Base-by-base conservation (phyloP, 2,329 filamentous ascomycete genomes). In the Fusarium vanettenii region DNA sequence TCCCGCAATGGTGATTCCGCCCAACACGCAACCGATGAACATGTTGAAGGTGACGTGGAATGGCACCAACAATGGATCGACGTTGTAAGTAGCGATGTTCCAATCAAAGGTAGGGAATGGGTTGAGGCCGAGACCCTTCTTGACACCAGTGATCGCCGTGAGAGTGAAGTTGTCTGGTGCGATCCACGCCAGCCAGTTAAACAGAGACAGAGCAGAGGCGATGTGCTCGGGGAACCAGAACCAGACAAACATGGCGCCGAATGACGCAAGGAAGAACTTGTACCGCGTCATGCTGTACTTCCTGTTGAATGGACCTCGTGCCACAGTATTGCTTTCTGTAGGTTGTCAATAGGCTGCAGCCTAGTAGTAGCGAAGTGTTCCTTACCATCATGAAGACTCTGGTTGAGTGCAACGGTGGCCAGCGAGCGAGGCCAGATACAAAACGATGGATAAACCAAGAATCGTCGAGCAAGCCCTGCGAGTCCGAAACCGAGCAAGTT, bases 161-260 rank as follows among this genome's bases (percentile, higher is more conserved):
- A 87, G 77, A 20, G 78, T 80, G 39, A 82, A 78, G 67, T 86
- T 86, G 14, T 81, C 71, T 0, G 88, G 87, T 0, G 85, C 80
- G 63, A 90, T 90, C 88, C 88, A 90, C 0, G 86, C 86, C 69
- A 89, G 85, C 87, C 88, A 90, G 79, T 84, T 87, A 78, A 90
- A 90, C 33, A 83, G 79, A 6, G 76, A 78, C 1, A 77, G 5
- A 0, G 76, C 70, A 16, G 67, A 60, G 2, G 63, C 68, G 5
- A 78, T 78, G 2, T 75, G 60, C 1, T 78, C 74, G 0, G 76
- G 76, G 45, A 78, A 77, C 76, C 76, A 78, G 25, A 78, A 78
- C 66, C 70, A 78, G 6, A 77, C 61, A 10, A 78, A 78, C 76
- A 78, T 78, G 43, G 68, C 60, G 1, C 11, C 68, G 16, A 74